Base-by-base conservation (phyloP, 2,329 filamentous ascomycete species). In the Nemania abortiva region DNA sequence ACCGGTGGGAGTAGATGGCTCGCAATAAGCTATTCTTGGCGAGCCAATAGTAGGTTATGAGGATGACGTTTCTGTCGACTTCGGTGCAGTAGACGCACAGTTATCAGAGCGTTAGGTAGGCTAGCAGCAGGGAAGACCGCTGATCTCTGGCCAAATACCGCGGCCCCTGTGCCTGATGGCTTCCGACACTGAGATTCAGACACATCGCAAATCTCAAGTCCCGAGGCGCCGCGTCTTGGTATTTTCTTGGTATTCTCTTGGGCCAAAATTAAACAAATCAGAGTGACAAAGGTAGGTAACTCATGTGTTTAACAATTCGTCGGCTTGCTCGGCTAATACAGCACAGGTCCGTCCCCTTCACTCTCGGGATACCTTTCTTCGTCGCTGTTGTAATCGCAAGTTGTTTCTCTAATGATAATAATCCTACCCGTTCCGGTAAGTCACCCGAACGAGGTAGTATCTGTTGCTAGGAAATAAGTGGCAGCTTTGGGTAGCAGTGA, bases 201-300 rank as follows among this genome's bases (percentile, higher is more conserved):
- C 42, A 47, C 42, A 47, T 47, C 42, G 42, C 42, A 47, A 47
- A 47, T 47, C 42, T 47, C 42, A 52, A 52, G 24, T 52, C 20
- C 49, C 49, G 24, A 52, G 22, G 13, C 22, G 49, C 49, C 49
- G 49, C 49, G 22, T 20, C 42, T 47, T 47, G 42, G 42, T 47
- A 47, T 47, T 47, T 42, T 47, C 42, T 47, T 47, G 42, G 42
- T 47, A 47, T 20, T 47, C n/a, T 47, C 42, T 47, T 47, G 42
- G 42, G 42, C 6, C 24, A 27, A 27, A 27, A 27, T 27, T 27
- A 27, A 6, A 20, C 2, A 20, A 18, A 47, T 18, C 18, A 6
- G 1, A 18, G 18, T 20, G 18, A 47, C 18, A 47, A 5, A 47
- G 15, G 5, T 18, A 18, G 18, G 15, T 18, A 18, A 6, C 18